Base-by-base conservation (phyloP, 495 filamentous ascomycete species). In the Penicillium fimorum region DNA sequence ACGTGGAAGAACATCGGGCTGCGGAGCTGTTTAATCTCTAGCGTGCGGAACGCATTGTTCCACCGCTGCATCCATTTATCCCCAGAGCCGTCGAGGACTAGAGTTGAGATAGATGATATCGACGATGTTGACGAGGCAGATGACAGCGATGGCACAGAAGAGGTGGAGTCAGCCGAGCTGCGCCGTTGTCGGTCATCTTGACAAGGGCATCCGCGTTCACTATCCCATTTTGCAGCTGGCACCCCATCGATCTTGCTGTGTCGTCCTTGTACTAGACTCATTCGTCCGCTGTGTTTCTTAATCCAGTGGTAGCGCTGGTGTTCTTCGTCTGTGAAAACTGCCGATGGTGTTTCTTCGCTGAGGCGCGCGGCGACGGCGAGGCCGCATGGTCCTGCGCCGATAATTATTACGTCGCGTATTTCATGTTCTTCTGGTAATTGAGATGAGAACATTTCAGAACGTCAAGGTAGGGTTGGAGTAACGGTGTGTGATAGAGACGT, bases 1-100 rank as follows among this genome's bases (percentile, higher is more conserved):
- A 84, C 69, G 68, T 88, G 84, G 58, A 86, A 86, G 60, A 87
- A 86, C 84, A 87, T 86, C 15, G 82, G 84, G 60, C 83, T 85
- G 13, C 83, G 77, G 15, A 87, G 67, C 64, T 87, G 78, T 20
- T 78, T 70, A 29, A 87, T 87, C 37, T 80, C 76, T 50, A 85
- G 73, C 1, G 70, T 79, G 20, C 71, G 65, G 64, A 86, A 87
- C 9, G 80, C 74, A 24, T 65, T 69, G 33, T 81, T 76, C 83
- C 84, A 87, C 49, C 74, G 63, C 56, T 76, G 62, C 77, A 87
- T 80, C 82, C 83, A 88, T 24, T 66, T 52, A 32, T 72, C 64
- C 0, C 74, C 72, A 2, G 76, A 77, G 8, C 76, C 75, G 60
- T 88, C 83, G 11, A 88, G 66, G 1, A 85, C 79, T 2, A 74